A percentile compares a stretch with the other conserved stretches of the same genome.
Conservation (phyloP, 2,329 filamentous ascomycete species). For the Geoglossum cookeanum region DNA sequence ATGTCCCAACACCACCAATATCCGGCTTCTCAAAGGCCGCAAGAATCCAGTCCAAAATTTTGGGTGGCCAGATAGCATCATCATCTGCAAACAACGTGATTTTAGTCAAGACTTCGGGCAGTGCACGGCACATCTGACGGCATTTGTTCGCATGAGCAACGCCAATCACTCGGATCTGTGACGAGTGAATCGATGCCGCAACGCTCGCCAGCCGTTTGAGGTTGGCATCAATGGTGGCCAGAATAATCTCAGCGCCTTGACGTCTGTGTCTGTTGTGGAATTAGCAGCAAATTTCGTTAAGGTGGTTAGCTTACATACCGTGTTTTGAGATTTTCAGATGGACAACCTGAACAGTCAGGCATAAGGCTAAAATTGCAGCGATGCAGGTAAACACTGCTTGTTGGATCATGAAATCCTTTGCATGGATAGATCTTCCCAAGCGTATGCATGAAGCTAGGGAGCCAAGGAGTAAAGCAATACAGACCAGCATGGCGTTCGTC, state of each 20-base stretch:
- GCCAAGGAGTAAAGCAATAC: too few relatives aligned
- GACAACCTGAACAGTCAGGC: too few relatives aligned
- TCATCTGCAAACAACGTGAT: constrained; percentile 91
- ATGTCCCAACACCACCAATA: constrained; percentile 83
- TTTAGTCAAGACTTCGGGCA: constrained; percentile 62
- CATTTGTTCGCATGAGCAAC: constrained; percentile 75
- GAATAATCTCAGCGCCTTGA: constrained; percentile 52
- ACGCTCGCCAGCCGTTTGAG: constrained; percentile 47
- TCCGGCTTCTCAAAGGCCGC: constrained; percentile 72
- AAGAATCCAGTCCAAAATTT: constrained; percentile 75
- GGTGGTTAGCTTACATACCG: too few relatives aligned
- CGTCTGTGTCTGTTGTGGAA: too few relatives aligned
- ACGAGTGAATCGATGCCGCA: constrained; percentile 37
- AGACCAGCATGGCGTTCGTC: too few relatives aligned
- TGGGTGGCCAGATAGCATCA: constrained; percentile 80
- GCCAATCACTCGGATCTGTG: constrained; percentile 53
- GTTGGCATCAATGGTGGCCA: constrained; percentile 76
- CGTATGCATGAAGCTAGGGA: too few relatives aligned
- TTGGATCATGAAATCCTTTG: too few relatives aligned
- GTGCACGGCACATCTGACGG: constrained; percentile 70
- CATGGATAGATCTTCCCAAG: too few relatives aligned
- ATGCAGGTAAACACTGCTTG: too few relatives aligned
- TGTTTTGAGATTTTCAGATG: too few relatives aligned
- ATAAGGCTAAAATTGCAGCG: too few relatives aligned
- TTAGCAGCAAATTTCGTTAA: too few relatives aligned